These are phyloP conservation scores for Daphne laureola DNA, from an alignment of 441 rosid genomes.

Conservation along the genomic window DNA sequence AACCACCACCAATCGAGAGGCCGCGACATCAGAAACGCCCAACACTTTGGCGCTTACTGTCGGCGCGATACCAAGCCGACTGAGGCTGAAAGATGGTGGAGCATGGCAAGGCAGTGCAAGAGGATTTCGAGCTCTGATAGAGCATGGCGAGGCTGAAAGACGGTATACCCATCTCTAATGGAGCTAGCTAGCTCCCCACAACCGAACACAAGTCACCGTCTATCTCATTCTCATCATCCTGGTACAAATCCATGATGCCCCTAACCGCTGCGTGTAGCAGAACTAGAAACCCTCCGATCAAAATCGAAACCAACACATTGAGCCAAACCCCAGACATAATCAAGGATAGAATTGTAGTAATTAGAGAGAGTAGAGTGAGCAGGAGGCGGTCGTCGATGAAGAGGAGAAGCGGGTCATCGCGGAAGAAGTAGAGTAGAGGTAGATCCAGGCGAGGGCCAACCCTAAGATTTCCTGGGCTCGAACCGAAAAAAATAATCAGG, in stretches of 20 bases:
- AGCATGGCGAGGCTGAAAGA: too few species aligned
- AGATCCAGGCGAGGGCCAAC: conserved; percentile 67
- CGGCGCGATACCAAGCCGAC: too few species aligned
- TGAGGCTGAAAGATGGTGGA: too few species aligned
- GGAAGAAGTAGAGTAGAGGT: conserved; percentile 59
- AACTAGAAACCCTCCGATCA: conserved; percentile 33
- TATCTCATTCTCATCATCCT: conserved; percentile 33
- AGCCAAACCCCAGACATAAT: conserved; percentile 50
- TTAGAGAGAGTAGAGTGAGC: conserved; percentile 27
- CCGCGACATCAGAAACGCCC: too few species aligned
- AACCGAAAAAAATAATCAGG: too few species aligned
- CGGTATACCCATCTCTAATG: conserved; percentile 26
- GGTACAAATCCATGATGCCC: conserved; percentile 43
- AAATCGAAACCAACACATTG: conserved; percentile 47
- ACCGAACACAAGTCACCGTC: conserved; percentile 38
- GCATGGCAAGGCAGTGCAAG: too few species aligned
- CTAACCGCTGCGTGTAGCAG: conserved; percentile 43
- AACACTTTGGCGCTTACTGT: too few species aligned
- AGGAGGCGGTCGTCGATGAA: conserved; percentile 56
- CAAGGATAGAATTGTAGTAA: conserved; percentile 49
- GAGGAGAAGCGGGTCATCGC: conserved; percentile 38
- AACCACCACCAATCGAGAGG: too few species aligned
- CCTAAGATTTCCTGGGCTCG: too few species aligned
- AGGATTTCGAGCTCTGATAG: too few species aligned
- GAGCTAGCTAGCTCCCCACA: conserved; percentile 52